Percentiles rank a stretch among this genome's conserved stretches.
Conservation (phyloP, 306 rosid species). For the Rosa multiflora region DNA sequence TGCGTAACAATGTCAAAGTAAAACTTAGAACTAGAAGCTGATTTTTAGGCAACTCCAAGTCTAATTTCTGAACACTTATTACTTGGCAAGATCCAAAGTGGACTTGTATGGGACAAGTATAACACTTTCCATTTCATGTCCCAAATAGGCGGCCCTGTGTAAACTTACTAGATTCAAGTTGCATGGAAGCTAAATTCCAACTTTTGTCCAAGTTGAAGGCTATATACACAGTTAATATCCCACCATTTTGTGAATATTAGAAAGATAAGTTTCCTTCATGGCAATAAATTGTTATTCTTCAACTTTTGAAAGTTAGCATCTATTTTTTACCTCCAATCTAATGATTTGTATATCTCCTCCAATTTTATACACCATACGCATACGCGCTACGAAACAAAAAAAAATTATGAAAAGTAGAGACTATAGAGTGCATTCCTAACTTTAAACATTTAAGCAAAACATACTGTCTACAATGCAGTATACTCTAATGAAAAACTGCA, state of each 20-base stretch:
- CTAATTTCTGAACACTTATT: background rate
- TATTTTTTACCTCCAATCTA: background rate
- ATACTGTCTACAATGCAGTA: background rate
- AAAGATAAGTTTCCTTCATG: too few species aligned
- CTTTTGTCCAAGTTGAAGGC: too few species aligned
- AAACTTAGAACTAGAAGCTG: background rate
- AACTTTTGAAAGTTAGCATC: background rate
- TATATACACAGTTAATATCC: background rate
- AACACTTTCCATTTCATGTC: background rate
- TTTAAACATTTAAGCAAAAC: too few species aligned
- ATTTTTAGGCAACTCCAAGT: background rate
- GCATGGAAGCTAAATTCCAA: too few species aligned
- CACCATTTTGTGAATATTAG: too few species aligned
- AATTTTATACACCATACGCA: background rate
- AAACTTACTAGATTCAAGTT: too few species aligned
- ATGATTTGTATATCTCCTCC: background rate
- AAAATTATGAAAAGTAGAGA: background rate
- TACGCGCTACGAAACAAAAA: too few species aligned
- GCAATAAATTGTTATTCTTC: too few species aligned
- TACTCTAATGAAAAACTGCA: background rate
- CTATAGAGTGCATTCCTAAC: too few species aligned
- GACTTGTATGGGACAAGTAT: too few species aligned
- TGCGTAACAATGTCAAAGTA: too few species aligned
- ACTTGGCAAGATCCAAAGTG: background rate
- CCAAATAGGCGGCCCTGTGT: background rate